Base-by-base conservation (phyloP, 2,329 filamentous ascomycete species). In the Cordyceps pruinosa region DNA sequence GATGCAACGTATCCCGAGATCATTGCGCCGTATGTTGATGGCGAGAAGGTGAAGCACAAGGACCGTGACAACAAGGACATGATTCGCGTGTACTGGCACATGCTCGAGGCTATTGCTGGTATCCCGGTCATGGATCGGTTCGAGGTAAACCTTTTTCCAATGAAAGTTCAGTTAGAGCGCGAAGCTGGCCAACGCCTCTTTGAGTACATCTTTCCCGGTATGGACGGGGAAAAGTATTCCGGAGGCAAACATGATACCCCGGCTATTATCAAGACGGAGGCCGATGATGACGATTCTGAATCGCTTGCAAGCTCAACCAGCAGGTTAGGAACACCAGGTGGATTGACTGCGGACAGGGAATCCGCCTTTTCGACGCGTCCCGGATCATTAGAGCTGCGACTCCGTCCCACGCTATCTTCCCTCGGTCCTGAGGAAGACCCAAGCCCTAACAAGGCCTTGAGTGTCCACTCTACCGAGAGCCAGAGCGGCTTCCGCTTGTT, bases 51-150 rank as follows among this genome's bases (percentile, higher is more conserved):
- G 62, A 65, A 76, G 68, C 62, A 61, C 25, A 60, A 61, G 17
- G 65, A 68, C 6, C 48, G 76, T 17, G 70, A 79, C 32, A 84
- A 88, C 60, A 80, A 82, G 46, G 90, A 91, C 66, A 97, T 97
- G 88, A 82, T 99, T 52, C 85, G 88, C 34, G 89, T 99, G 13
- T 94, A 96, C 69, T 99, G 95, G 90, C 86, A 97, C 69, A 97
- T 97, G 90, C 80, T 99, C 5, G 94, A 99, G 73, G 92, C 94
- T 8, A 97, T 99, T 70, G 94, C 93, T 37, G 94, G 94, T 49
- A 99, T 99, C 60, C 90, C 93, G 0, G 92, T 99, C 32, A 90
- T 99, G 78, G 93, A 97, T 64, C 89, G 95, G 66, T 99, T 99
- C 66, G 92, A 97, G 70, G 89, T 99, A 56, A 90, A 92, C 56